phyloP scores from a whole-genome alignment of 768 basidiomycete genomes.

The Xerocomellus dryophilus region DNA sequence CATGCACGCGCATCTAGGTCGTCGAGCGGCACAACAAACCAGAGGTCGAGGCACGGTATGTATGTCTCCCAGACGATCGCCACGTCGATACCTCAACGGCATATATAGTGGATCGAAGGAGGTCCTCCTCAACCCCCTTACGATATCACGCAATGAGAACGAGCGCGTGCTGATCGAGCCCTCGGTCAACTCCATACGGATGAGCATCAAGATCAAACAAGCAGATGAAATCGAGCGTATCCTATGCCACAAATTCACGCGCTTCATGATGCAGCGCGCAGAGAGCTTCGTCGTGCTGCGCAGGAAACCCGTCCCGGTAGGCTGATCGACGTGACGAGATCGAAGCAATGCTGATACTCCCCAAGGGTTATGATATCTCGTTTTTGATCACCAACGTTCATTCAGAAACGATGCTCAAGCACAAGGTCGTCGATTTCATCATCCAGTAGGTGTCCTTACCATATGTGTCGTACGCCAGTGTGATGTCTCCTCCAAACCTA shows the following conservation, averaged over 20 bases:
- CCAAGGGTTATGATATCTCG: conserved; percentile 95
- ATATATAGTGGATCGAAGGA: conserved; percentile 81
- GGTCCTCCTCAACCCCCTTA: conserved; percentile 88
- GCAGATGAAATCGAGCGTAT: conserved; percentile 98
- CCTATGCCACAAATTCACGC: conserved; percentile 95
- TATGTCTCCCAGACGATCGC: neutral
- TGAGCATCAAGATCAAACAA: conserved; percentile 98
- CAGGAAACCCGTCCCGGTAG: conserved; percentile 85
- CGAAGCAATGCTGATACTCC: conserved; percentile 7
- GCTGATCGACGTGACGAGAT: conserved; percentile 24
- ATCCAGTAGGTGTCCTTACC: conserved; percentile 68
- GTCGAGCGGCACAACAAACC: conserved; percentile 98
- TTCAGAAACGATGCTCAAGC: conserved; percentile 97
- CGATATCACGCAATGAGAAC: conserved; percentile 95
- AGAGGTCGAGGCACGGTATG: conserved; percentile 86
- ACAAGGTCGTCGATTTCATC: conserved; percentile 99
- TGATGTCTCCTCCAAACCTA: conserved; percentile 27
- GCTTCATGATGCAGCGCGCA: conserved; percentile 98
- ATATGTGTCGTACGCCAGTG: neutral
- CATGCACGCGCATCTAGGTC: conserved; percentile 46
- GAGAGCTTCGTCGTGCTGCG: conserved; percentile 96
- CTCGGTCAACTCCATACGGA: conserved; percentile 92
- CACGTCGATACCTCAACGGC: conserved; percentile 1
- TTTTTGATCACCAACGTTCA: conserved; percentile 98
- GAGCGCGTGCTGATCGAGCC: conserved; percentile 97